Conservation (phyloP, 768 basidiomycete species). For the Omphalotus guepiniiformis region DNA sequence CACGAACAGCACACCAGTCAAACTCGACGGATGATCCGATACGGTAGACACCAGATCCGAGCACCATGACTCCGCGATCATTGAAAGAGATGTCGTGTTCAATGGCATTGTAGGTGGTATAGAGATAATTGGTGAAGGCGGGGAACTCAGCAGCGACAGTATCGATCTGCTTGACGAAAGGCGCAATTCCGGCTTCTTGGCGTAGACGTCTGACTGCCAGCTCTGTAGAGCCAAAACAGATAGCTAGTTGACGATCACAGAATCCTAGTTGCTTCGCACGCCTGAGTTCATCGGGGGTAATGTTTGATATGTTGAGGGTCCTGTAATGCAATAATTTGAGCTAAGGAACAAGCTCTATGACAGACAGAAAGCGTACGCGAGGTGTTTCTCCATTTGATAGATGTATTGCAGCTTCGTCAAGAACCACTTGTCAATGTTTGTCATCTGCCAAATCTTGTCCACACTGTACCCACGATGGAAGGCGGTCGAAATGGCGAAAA, state of each 20-base stretch:
- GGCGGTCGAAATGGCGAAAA: conserved; percentile 94
- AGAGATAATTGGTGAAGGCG: conserved; percentile 97
- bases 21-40: conserved; percentile 99
- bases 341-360: not conserved
- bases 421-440: conserved; percentile 99
- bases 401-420: conserved; percentile 84
- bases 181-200: conserved; percentile 76
- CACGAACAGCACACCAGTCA: conserved; percentile 98
- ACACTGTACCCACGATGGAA: conserved; percentile 91
- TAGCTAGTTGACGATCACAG: conserved; percentile 88
- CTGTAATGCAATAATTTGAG: conserved; percentile 30
- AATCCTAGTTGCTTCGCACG: conserved; percentile 94
- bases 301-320: conserved; percentile 56
- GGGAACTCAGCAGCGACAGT: conserved; percentile 99
- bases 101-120: conserved; percentile 95
- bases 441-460: conserved; percentile 96
- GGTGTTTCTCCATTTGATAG: conserved; percentile 69
- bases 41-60: conserved; percentile 97
- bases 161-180: conserved; percentile 98
- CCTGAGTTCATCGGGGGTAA: conserved; percentile 60
- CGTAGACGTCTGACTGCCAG: conserved; percentile 89
- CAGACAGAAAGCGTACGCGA: conserved; percentile 53
- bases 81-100: conserved; percentile 89
- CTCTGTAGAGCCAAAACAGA: conserved; percentile 82
- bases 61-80: conserved; percentile 93